Evolutionary conservation across 768 basidiomycete genomes (phyloP).

Genomic region (Boletus subparvulus): DNA sequence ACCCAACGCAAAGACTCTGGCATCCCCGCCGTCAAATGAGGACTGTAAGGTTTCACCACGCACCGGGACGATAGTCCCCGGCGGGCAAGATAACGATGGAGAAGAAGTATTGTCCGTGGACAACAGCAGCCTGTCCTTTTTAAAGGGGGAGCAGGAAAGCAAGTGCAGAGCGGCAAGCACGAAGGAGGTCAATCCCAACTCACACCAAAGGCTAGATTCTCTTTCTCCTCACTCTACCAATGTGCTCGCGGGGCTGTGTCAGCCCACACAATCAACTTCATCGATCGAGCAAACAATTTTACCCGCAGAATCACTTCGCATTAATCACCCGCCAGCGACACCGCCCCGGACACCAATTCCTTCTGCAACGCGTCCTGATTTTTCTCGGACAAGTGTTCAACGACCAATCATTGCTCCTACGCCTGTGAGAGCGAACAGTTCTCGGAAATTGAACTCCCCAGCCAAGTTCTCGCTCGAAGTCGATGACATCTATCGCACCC

Average conservation of each 20-base stretch:
- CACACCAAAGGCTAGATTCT: slow-evolving; percentile 48
- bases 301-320: slow-evolving; percentile 1
- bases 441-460: slow-evolving; percentile 26
- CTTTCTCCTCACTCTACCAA: slow-evolving; percentile 58
- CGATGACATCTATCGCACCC: slow-evolving; percentile 49
- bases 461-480: slow-evolving; percentile 34
- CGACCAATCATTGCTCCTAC: slow-evolving; percentile 32
- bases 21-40: slow-evolving; percentile 21
- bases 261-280: slow-evolving; percentile 21
- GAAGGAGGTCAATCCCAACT: slow-evolving; percentile 9
- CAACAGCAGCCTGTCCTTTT: not conserved
- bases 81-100: not conserved
- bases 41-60: slow-evolving; percentile 19
- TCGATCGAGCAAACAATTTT: slow-evolving; percentile 13
- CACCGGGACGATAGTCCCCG: not conserved
- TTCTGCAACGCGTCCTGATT: slow-evolving; percentile 14
- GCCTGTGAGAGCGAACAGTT: slow-evolving; percentile 21
- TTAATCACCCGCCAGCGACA: slow-evolving; percentile 24
- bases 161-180: slow-evolving; percentile 36
- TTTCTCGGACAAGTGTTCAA: slow-evolving; percentile 21
- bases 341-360: slow-evolving; percentile 16
- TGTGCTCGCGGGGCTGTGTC: slow-evolving; percentile 40
- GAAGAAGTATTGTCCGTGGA: not conserved
- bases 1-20: slow-evolving; percentile 14
- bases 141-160: slow-evolving; percentile 15